Conservation (phyloP, 148 eudicot genomes). For the Fallopia convolvulus region DNA sequence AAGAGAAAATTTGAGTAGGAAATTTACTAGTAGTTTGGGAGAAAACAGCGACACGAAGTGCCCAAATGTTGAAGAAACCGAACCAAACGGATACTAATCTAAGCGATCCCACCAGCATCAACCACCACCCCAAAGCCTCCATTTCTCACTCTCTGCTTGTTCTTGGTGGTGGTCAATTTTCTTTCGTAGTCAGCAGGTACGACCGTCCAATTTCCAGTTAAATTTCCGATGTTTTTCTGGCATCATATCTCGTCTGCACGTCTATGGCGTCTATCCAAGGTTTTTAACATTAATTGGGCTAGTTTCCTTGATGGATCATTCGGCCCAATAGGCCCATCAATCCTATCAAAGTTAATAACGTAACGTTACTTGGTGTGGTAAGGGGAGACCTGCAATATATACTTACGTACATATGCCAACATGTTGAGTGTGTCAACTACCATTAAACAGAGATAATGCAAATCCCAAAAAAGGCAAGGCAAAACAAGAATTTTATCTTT, state of each 20-base stretch:
- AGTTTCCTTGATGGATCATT: background rate
- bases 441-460: background rate
- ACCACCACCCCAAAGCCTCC: constrained; percentile 83
- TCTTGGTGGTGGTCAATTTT: constrained; percentile 3
- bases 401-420: background rate
- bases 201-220: background rate
- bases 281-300: background rate
- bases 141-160: constrained; percentile 23
- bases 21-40: constrained; percentile 60
- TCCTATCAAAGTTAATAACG: too few relatives aligned
- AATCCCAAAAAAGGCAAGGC: background rate
- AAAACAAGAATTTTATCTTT: background rate
- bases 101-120: constrained; percentile 69
- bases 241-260: background rate
- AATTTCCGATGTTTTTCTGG: background rate
- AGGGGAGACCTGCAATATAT: background rate
- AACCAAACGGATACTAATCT: constrained; percentile 93
- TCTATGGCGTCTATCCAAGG: background rate
- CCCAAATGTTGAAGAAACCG: constrained; percentile 95
- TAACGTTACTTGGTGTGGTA: background rate
- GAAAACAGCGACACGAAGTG: constrained; percentile 89
- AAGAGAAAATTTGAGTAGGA: background rate
- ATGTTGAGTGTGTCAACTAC: background rate
- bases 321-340: background rate
- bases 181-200: background rate